Conservation (phyloP, 1,284 basidiomycete genomes). For the Leucoagaricus sp. region DNA sequence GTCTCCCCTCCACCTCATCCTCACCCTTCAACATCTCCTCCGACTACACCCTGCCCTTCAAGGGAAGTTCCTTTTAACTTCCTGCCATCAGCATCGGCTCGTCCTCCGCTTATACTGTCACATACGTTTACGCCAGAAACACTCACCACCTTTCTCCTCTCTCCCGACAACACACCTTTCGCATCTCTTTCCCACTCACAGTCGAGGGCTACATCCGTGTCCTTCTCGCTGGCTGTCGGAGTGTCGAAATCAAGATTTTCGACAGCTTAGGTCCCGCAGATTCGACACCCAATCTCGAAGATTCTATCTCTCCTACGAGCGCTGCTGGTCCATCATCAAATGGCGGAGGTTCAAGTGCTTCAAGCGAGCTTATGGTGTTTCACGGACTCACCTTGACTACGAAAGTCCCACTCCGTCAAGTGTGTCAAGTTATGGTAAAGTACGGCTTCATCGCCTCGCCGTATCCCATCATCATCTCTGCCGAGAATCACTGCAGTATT, state of each 20-base stretch:
- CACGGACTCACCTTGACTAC: slow-evolving; percentile 92
- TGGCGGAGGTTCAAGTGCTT: not conserved
- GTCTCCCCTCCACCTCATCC: not conserved
- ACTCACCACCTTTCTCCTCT: slow-evolving; percentile 77
- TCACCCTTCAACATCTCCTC: slow-evolving; percentile 14
- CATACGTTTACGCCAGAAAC: slow-evolving; percentile 66
- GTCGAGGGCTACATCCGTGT: slow-evolving; percentile 96
- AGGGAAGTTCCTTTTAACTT: not conserved
- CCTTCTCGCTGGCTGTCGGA: slow-evolving; percentile 88
- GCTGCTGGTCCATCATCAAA: too few species aligned
- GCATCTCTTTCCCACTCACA: slow-evolving; percentile 40
- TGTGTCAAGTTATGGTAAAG: slow-evolving; percentile 84
- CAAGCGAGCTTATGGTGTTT: slow-evolving; percentile 74
- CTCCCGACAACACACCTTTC: slow-evolving; percentile 42
- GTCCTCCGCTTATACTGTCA: slow-evolving; percentile 5
- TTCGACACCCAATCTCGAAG: not conserved
- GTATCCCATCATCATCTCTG: slow-evolving; percentile 92
- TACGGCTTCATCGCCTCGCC: slow-evolving; percentile 94
- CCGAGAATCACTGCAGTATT: slow-evolving; percentile 88
- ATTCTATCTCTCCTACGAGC: not conserved
- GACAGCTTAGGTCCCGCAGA: slow-evolving; percentile 54
- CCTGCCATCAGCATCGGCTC: not conserved
- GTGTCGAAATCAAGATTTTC: slow-evolving; percentile 95
- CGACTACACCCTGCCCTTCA: slow-evolving; percentile 10
- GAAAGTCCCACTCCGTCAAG: slow-evolving; percentile 82